Conservation (phyloP, 1,284 basidiomycete genomes). For the Microbotryum saponariae region DNA sequence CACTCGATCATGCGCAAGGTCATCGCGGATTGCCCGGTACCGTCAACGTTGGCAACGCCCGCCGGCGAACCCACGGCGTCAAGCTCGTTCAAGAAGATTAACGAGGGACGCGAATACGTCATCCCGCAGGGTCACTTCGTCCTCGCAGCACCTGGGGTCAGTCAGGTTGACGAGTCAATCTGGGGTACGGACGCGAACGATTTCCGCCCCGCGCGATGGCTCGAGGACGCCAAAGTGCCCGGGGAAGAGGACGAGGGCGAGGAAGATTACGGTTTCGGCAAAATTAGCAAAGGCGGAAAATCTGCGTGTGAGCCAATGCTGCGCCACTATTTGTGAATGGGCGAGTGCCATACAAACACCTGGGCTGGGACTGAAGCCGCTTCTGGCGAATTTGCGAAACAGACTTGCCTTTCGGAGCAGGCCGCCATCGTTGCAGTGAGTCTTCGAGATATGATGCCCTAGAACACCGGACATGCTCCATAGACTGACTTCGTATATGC, state of each 20-base stretch:
- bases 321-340: not conserved
- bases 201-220: constrained; percentile 83
- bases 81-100: constrained; percentile 16
- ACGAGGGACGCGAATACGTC: constrained; percentile 60
- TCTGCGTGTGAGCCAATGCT: constrained; percentile 35
- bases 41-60: constrained; percentile 68
- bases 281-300: constrained; percentile 47
- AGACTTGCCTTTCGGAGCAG: constrained; percentile 83
- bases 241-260: constrained; percentile 63
- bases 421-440: constrained; percentile 72
- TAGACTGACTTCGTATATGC: not conserved
- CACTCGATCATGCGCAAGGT: constrained; percentile 76
- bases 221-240: constrained; percentile 65
- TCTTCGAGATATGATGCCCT: not conserved
- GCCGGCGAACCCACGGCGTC: constrained; percentile 40
- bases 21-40: constrained; percentile 73
- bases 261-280: constrained; percentile 92
- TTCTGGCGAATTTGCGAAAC: not conserved
- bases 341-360: not conserved
- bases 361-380: too few relatives aligned
- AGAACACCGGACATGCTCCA: not conserved
- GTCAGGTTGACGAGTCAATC: constrained; percentile 74
- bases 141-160: constrained; percentile 79
- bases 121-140: constrained; percentile 89
- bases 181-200: constrained; percentile 62